Evolutionary conservation across 2,329 filamentous ascomycete species (phyloP), one percentile per base, ranked within the genome.

Genomic region (Dactylellina cionopaga): DNA sequence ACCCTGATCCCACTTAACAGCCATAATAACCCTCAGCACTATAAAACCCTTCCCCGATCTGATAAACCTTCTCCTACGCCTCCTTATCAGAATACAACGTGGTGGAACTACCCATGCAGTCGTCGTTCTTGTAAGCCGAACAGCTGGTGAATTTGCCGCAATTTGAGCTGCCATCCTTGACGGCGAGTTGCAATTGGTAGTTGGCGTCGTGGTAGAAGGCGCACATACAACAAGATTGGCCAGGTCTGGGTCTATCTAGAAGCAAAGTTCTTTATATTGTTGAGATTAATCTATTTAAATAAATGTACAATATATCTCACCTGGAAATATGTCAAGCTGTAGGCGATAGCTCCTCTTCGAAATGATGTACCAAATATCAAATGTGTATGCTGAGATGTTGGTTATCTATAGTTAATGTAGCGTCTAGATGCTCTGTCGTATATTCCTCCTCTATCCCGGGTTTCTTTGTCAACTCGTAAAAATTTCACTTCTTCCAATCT

Each of bases 101-200:
- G 31, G 58, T n/a, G n/a, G 63, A 70, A 17, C 41, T 54, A 3
- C 65, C 49, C 0, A 46, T 19, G 47, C 55, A 62, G 5, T 62
- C 55, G 15, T 43, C 27, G 15, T 39, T 54, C 13, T 51, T 29
- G 31, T 62, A 69, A n/a, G 62, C 55, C 5, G 55, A 69, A 39
- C 55, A 62, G 37, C 64, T 69, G 13, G 64, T 55, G 24, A 62
- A 60, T 27, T 62, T 69, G 25, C 55, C 55, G n/a, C 64, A 60
- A n/a, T 60, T 47, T 13, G 55, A 35, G 55, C 49, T 69, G 1
- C 64, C 46, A 22, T 62, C 64, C 24, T 69, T 69, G 47, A 69
- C 55, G 17, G 62, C 55, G 31, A 69, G 64, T 11, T 37, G n/a
- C n/a, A n/a, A n/a, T 5, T 27, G 39, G 22, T 55, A 69, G 4